Conservation (phyloP, 495 filamentous ascomycete genomes). For the Hypomontagnella monticulosa region DNA sequence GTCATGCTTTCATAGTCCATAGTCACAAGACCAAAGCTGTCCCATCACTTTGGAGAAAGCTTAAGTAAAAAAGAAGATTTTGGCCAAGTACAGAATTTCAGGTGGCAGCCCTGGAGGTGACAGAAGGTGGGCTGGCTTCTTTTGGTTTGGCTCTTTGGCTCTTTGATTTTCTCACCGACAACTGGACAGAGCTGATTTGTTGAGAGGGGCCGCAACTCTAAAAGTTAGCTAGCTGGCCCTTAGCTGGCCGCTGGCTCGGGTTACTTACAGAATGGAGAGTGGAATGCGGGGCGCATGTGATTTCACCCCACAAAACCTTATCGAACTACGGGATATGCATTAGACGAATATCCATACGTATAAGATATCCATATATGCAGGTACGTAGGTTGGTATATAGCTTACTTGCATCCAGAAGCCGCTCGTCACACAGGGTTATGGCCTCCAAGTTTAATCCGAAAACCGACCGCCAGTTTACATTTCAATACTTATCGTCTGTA, state of each 20-base stretch:
- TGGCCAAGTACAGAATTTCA: constrained; percentile 12
- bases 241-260: constrained; percentile 6
- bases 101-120: constrained; percentile 10
- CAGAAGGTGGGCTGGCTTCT: constrained; percentile 1
- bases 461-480: too few species aligned
- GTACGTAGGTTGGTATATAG: too few species aligned
- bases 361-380: too few species aligned
- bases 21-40: constrained; percentile 36
- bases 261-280: neutral
- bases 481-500: too few species aligned
- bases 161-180: constrained; percentile 36
- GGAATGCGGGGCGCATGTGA: constrained; percentile 26
- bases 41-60: constrained; percentile 11
- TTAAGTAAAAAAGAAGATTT: constrained; percentile 22
- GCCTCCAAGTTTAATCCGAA: too few species aligned
- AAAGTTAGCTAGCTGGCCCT: too few species aligned
- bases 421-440: too few species aligned
- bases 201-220: constrained; percentile 23
- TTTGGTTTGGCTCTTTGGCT: neutral
- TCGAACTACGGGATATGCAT: constrained; percentile 4
- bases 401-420: too few species aligned
- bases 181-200: constrained; percentile 35
- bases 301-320: constrained; percentile 36
- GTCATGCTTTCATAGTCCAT: constrained; percentile 36
- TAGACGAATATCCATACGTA: constrained; percentile 8